Base-by-base conservation (phyloP, 202 grass and related monocot genomes). In the Hordeum pubiflorum region DNA sequence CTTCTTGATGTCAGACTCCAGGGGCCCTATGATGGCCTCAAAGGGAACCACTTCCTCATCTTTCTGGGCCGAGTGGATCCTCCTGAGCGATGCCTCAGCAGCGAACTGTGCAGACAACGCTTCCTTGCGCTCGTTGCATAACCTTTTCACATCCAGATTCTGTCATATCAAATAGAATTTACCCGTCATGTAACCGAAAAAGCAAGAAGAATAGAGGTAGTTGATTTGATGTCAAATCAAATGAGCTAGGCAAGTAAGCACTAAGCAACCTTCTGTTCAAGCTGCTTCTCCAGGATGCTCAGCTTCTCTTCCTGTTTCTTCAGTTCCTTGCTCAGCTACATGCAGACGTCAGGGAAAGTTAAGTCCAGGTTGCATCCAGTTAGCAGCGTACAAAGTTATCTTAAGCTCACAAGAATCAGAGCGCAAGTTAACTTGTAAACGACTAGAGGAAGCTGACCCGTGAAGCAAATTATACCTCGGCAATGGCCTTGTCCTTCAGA, bases 1-100 rank as follows among this genome's bases (percentile, higher is more conserved):
- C 3, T 84, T 88, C 58, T 80, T 99, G 22, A 95, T 95, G 34
- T 93, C 92, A 9, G 92, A 99, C n/a, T 99, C 89, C 63, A 99
- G 89, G 33, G 92, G 92, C 3, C 90, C 84, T 52, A 93, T 81
- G 72, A 95, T 76, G 81, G 92, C 92, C 18, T 95, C 92, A 9
- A 98, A 83, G 15, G 96, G 92, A 43, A 95, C 69, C 9, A 82
- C 72, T 52, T 95, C 90, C 80, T 98, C 96, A 3, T 95, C 92
- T 78, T 93, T 92, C 59, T 93, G 88, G 40, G 80, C 63, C 31
- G 82, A 84, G 86, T 95, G 79, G 26, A 95, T 82, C 72, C 96
- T 91, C 87, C 92, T 89, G 7, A 99, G 77, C 17, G 89, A 83
- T 41, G 90, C 88, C 83, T 99, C 96, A n/a, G 90, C 92, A 3